Evolutionary conservation across 495 filamentous ascomycete genomes (phyloP), one percentile per base, ranked within the genome.

Genomic region (Rusavskia elegans): DNA sequence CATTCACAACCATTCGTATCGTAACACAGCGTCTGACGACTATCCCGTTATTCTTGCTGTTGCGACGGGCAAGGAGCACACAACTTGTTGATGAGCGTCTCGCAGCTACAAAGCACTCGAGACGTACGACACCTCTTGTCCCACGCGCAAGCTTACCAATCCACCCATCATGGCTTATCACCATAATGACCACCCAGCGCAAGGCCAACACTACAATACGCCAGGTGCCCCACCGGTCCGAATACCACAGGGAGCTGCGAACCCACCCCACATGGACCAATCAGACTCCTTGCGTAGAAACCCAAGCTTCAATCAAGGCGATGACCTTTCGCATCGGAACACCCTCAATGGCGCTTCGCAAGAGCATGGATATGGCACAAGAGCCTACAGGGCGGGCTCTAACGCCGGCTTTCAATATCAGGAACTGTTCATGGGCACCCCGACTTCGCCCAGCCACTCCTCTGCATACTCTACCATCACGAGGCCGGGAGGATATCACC

Each of bases 261-360:
- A 56, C 49, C 59, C 66, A 32, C 52, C 55, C 13, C 64, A 62
- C 50, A 53, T 61, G 32, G 59, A 54, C 53, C 61, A 58, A 39
- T 60, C 60, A 52, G 55, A 62, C 32, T 63, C 66, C 42, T 68
- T 76, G 32, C 73, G 82, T 53, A 79, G 80, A 50, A 73, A 73
- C 60, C 71, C 79, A 49, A 90, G 87, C 64, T 90, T 83, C 67
- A 82, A 89, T 61, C 79, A 73, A 58, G 87, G 84, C 55, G 85
- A 93, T 63, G 85, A 94, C 63, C 73, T 73, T 36, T 62, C 58
- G 21, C 70, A 65, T 45, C 71, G 78, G 55, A 59, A 71, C 72
- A 37, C 40, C 59, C 60, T 70, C 60, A 62, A 63, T 41, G 32
- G 56, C 56, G 48, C 59, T 63, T 36, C 54, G 55, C 39, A 72